Conservation (phyloP, 805 yeast species). For the Wickerhamiella cacticola region DNA sequence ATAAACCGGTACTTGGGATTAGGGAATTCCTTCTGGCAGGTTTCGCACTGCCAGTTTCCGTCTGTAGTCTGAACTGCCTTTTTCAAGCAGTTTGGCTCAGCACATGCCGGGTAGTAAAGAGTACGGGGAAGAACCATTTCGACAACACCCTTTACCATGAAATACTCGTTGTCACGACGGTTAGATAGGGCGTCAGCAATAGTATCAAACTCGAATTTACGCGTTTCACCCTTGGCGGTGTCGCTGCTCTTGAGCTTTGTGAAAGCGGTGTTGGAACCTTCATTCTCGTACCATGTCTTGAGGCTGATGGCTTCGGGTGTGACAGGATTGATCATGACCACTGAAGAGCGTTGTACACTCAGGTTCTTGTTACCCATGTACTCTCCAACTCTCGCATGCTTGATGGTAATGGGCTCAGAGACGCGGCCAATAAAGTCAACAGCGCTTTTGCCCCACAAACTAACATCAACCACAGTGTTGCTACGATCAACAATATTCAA, state of each 20-base stretch:
- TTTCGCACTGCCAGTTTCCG: conserved; percentile 87
- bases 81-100: conserved; percentile 61
- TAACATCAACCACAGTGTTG: conserved; percentile 59
- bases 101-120: conserved; percentile 85
- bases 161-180: conserved; percentile 71
- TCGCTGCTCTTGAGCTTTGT: conserved; percentile 43
- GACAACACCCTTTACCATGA: conserved; percentile 61
- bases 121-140: conserved; percentile 60
- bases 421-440: conserved; percentile 52
- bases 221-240: conserved; percentile 30
- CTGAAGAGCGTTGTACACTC: conserved; percentile 68
- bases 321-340: conserved; percentile 72
- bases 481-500: conserved; percentile 76
- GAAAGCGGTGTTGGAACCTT: conserved; percentile 54
- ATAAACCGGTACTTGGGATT: conserved; percentile 73
- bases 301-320: conserved; percentile 74
- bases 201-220: conserved; percentile 45
- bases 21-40: conserved; percentile 59
- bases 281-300: conserved; percentile 86
- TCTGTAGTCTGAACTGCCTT: conserved; percentile 65
- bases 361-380: conserved; percentile 69
- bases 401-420: conserved; percentile 70
- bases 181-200: conserved; percentile 48
- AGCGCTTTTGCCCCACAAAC: conserved; percentile 87
- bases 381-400: conserved; percentile 81